Evolutionary conservation across 768 basidiomycete genomes (phyloP), one percentile per base, ranked within the genome.

Genomic region (Cystobasidiopsis lactophilus): DNA sequence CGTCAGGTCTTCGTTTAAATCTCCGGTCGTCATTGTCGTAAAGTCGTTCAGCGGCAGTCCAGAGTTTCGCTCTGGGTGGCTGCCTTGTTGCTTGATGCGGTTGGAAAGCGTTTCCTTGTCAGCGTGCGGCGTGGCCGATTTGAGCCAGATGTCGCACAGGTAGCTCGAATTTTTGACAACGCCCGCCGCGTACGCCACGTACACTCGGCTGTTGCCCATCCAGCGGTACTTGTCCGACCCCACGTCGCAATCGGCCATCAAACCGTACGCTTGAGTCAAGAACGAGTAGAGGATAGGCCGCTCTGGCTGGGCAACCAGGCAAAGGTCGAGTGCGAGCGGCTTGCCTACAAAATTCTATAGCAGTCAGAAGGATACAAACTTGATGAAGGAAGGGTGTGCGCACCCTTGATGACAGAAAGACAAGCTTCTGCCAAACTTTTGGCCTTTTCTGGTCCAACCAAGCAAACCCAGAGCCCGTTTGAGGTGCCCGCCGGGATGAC

Each of bases 401-500:
- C 30, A 33, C 49, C 35, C 37, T 37, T 39, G 35, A 50, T 41
- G 31, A 50, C 30, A 50, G 14, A 10, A 18, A 50, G 49, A 5
- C 13, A 13, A 5, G 33, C 38, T 14, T 16, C 16, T 35, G 38
- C 49, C 29, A 50, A n/a, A 9, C 21, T 35, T 18, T n/a, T 21
- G 35, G 4, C 21, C 49, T 50, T 13, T 37, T 37, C 21, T 30
- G 49, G 49, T 35, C 9, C 33, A 7, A 35, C 33, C 33, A 35
- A 7, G 33, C 33, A 35, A 7, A 35, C 16, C 33, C 33, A 35
- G 16, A 35, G 33, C 33, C 33, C 33, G 16, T 35, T 35, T 16
- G 33, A 35, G 33, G 31, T 39, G 61, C 66, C 66, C 3, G 66
- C 65, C 3, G 67, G 67, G 27, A 68, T 64, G 0, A 66, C 64